A percentile compares a stretch with the other conserved stretches of the same genome.
Evolutionary conservation across 805 yeast species (phyloP).

Genomic region (Kodamaea neixiangensis): DNA sequence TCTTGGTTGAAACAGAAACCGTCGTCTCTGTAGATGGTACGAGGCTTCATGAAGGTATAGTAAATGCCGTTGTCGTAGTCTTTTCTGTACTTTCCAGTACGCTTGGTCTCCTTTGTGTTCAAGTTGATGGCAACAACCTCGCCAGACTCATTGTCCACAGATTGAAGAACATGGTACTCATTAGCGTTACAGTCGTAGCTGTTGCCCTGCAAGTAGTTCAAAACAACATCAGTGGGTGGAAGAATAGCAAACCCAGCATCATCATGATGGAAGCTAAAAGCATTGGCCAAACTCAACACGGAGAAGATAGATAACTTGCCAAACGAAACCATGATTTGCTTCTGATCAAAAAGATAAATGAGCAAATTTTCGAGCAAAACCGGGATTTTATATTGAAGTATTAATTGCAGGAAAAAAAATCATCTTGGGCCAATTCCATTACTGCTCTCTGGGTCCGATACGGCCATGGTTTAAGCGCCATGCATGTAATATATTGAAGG

Average conservation of each 20-base stretch:
- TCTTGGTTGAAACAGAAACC: conserved; percentile 14
- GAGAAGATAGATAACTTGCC: conserved; percentile 11
- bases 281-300: conserved; percentile 7
- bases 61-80: conserved; percentile 14
- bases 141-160: conserved; percentile 15
- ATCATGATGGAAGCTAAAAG: conserved; percentile 13
- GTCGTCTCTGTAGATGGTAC: conserved; percentile 12
- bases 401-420: neutral
- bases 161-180: conserved; percentile 14
- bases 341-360: conserved; percentile 11
- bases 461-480: conserved; percentile 4
- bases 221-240: conserved; percentile 17
- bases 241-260: conserved; percentile 15
- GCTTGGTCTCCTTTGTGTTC: conserved; percentile 14
- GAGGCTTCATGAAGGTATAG: conserved; percentile 10
- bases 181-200: conserved; percentile 6
- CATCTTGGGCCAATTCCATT: conserved; percentile 3
- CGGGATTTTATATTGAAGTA: neutral
- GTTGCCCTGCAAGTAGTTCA: conserved; percentile 8
- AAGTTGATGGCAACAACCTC: conserved; percentile 16
- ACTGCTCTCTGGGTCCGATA: neutral
- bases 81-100: conserved; percentile 14
- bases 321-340: conserved; percentile 12
- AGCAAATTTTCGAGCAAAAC: conserved; percentile 7
- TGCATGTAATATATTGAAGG: conserved; percentile 2